Conservation (phyloP, 352 stramenopile species). For the Globisporangium canariense region DNA sequence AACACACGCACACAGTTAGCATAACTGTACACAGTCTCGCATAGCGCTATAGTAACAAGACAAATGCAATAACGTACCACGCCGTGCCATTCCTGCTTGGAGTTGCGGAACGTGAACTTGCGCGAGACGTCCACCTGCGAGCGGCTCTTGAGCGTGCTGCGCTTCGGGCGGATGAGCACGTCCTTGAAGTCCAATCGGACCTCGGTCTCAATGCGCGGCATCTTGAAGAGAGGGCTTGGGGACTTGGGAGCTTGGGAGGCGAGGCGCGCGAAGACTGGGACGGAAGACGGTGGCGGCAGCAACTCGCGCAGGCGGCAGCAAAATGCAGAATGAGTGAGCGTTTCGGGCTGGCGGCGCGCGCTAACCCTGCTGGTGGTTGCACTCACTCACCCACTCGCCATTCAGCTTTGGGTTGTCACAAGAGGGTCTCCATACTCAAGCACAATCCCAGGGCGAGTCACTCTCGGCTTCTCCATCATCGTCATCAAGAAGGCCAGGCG, state of each 20-base stretch:
- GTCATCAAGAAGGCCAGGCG: background rate
- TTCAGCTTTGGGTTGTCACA: background rate
- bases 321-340: conserved; percentile 28
- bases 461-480: background rate
- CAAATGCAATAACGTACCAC: conserved; percentile 37
- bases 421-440: background rate
- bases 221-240: conserved; percentile 21
- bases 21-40: background rate
- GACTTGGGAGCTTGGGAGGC: background rate
- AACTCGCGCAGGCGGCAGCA: conserved; percentile 31
- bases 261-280: background rate
- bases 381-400: conserved; percentile 1
- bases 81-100: conserved; percentile 66
- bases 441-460: conserved; percentile 3
- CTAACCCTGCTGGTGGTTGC: background rate
- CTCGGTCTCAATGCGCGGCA: conserved; percentile 89
- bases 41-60: background rate
- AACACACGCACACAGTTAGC: background rate
- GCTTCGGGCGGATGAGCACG: conserved; percentile 93
- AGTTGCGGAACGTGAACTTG: conserved; percentile 76
- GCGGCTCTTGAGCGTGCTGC: conserved; percentile 87
- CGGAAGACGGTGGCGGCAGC: conserved; percentile 11
- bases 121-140: conserved; percentile 76
- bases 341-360: background rate
- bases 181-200: conserved; percentile 93